Evolutionary conservation across 1,284 basidiomycete genomes (phyloP), one percentile per base, ranked within the genome.

Genomic region (Phylloboletellus chloephorus): DNA sequence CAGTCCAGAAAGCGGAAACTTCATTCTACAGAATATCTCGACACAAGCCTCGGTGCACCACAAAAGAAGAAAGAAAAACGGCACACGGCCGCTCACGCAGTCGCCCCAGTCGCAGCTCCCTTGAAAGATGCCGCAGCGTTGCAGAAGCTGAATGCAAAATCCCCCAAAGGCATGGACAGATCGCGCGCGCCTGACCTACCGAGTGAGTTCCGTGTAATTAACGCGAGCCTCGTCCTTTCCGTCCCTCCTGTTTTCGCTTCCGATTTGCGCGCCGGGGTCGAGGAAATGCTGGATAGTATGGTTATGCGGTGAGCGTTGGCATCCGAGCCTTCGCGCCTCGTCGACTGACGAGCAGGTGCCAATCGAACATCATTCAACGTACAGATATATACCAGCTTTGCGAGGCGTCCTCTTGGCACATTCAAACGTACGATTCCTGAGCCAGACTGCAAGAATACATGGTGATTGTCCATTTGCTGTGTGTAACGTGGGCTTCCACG

Each of bases 261-360:
- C 36, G 77, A 85, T 64, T 77, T 81, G 32, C 68, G 73, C 20
- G 69, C 65, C 31, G 93, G 93, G 8, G 88, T 82, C 10, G 76
- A 83, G 54, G 91, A 97, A 65, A 82, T 91, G 74, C 67, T 97
- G 20, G 90, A 96, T 61, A 88, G 85, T 8, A 86, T 94, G 83
- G 68, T 95, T 17, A 95, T 96, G 92, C 78, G 88, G 92, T 92
- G 57, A 60, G 79, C 66, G 9, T 38, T 29, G 32, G 22, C 37
- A 41, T 31, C n/a, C 38, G 35, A 44, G 41, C 37, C 24, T 45
- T 31, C 8, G 7, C 17, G 3, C 28, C 25, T 24, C 31, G 19
- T 46, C 30, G 21, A 12, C 37, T 37, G 37, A 41, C 21, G 22
- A 31, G 12, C 16, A 19, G 13, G 26, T 25, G 19, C 34, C 50